Conservation (phyloP, 2,329 filamentous ascomycete genomes). For the Cladosporium sp. region DNA sequence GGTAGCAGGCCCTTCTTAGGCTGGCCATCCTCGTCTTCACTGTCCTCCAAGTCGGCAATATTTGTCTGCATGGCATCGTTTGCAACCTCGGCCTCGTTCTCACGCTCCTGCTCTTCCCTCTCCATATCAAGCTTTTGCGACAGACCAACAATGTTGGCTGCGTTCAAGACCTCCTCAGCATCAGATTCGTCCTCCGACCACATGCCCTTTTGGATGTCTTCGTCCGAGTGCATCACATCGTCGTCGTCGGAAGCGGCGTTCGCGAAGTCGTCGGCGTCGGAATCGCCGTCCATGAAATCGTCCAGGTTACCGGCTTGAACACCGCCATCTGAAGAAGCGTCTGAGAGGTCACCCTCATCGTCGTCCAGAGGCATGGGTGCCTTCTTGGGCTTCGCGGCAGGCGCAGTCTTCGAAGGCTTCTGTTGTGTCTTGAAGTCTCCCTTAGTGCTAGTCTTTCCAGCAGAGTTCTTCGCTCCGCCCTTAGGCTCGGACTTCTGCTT, state of each 20-base stretch:
- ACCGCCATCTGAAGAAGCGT: conserved; percentile 44
- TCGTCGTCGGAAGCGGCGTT: conserved; percentile 37
- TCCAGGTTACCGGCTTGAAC: conserved; percentile 27
- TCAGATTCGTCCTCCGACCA: conserved; percentile 93
- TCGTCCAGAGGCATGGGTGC: conserved; percentile 26
- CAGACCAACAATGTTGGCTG: conserved; percentile 91
- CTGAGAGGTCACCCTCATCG: conserved; percentile 33
- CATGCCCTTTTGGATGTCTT: conserved; percentile 60
- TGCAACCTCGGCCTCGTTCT: conserved; percentile 79
- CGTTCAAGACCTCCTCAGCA: conserved; percentile 83
- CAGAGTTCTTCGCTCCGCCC: conserved; percentile 26
- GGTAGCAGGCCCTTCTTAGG: conserved; percentile 58
- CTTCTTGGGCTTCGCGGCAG: conserved; percentile 33
- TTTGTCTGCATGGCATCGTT: conserved; percentile 89
- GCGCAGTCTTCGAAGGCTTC: conserved; percentile 21
- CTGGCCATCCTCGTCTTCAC: conserved; percentile 57
- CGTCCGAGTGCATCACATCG: conserved; percentile 63
- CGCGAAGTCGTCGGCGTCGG: conserved; percentile 30
- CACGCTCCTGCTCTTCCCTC: conserved; percentile 71
- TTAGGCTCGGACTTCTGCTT: conserved; percentile 59
- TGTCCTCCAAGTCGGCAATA: conserved; percentile 66
- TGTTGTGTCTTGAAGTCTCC: conserved; percentile 28
- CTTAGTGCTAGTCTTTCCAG: conserved; percentile 27
- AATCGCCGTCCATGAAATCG: conserved; percentile 28
- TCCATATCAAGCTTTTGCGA: conserved; percentile 79